Conservation (phyloP, 331 rosid genomes). For the Malus hybrid region DNA sequence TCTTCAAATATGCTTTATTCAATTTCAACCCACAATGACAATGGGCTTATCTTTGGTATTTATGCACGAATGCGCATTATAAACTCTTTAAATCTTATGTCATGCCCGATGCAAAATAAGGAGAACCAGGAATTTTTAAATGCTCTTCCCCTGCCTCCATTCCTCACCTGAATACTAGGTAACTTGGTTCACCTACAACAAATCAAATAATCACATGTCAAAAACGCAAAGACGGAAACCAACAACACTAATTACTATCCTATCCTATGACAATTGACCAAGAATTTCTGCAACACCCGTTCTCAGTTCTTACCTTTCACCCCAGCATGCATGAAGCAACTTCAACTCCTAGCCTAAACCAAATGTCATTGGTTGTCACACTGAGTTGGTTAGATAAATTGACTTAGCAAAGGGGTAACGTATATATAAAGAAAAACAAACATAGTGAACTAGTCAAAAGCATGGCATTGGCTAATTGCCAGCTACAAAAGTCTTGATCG, state of each 20-base stretch:
- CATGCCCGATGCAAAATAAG: constrained; percentile 15
- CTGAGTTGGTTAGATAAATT: constrained; percentile 8
- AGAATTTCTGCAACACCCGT: not conserved
- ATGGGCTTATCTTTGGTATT: constrained; percentile 14
- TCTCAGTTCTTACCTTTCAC: not conserved
- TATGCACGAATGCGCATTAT: constrained; percentile 18
- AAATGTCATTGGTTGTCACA: constrained; percentile 18
- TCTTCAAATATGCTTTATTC: constrained; percentile 37
- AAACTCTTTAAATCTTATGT: constrained; percentile 2
- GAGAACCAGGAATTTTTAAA: not conserved
- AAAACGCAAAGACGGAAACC: not conserved
- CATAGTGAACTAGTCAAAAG: constrained; percentile 20
- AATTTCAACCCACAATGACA: constrained; percentile 21
- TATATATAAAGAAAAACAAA: not conserved
- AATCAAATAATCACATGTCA: constrained; percentile 21
- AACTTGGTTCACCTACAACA: constrained; percentile 25
- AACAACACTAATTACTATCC: not conserved
- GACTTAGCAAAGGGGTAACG: constrained; percentile 6
- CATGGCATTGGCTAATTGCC: constrained; percentile 5
- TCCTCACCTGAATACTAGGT: not conserved
- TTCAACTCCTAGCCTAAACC: constrained; percentile 3
- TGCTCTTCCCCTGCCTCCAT: not conserved
- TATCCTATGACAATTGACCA: not conserved
- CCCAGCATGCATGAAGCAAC: constrained; percentile 2
- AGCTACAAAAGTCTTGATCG: constrained; percentile 19